Percentiles rank a stretch among this genome's conserved stretches.
Evolutionary conservation across 331 rosid genomes (phyloP).

Genomic region (Ulmus americana): DNA sequence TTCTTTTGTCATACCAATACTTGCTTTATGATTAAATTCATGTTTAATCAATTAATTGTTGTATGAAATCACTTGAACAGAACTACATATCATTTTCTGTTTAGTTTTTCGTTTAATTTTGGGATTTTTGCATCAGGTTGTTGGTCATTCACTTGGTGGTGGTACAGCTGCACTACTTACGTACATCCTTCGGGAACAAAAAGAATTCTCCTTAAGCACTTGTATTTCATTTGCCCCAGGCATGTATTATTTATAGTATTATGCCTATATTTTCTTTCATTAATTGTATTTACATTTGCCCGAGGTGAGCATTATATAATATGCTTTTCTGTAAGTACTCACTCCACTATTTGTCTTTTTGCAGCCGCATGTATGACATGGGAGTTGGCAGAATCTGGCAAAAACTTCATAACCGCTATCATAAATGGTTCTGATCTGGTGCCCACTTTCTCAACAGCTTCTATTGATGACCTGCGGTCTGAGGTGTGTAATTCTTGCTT

Average conservation of each 20-base stretch:
- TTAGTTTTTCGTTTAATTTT: neutral
- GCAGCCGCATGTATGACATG: slow-evolving; percentile 96
- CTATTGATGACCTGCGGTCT: slow-evolving; percentile 81
- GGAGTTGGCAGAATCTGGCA: slow-evolving; percentile 98
- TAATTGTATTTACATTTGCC: too few relatives aligned
- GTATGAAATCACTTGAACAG: too few relatives aligned
- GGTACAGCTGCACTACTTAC: slow-evolving; percentile 95
- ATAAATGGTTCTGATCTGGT: slow-evolving; percentile 91
- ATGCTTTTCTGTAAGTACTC: slow-evolving; percentile 7
- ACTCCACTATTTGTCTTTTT: slow-evolving; percentile 29
- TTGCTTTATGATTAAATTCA: neutral
- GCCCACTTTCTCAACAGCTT: slow-evolving; percentile 88
- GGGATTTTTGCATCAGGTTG: slow-evolving; percentile 43
- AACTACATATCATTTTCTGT: neutral
- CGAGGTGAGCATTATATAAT: neutral
- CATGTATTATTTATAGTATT: slow-evolving; percentile 17
- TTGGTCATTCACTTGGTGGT: slow-evolving; percentile 96
- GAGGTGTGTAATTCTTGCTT: slow-evolving; percentile 48
- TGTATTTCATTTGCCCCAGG: slow-evolving; percentile 96
- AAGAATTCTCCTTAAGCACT: slow-evolving; percentile 59
- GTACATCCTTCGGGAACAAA: slow-evolving; percentile 83
- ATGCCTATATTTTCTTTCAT: slow-evolving; percentile 1
- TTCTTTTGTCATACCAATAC: neutral
- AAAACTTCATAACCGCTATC: slow-evolving; percentile 75
- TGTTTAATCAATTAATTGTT: neutral